Base-by-base conservation (phyloP, 164 flowering plant genomes). In the Tinospora cordifolia region DNA sequence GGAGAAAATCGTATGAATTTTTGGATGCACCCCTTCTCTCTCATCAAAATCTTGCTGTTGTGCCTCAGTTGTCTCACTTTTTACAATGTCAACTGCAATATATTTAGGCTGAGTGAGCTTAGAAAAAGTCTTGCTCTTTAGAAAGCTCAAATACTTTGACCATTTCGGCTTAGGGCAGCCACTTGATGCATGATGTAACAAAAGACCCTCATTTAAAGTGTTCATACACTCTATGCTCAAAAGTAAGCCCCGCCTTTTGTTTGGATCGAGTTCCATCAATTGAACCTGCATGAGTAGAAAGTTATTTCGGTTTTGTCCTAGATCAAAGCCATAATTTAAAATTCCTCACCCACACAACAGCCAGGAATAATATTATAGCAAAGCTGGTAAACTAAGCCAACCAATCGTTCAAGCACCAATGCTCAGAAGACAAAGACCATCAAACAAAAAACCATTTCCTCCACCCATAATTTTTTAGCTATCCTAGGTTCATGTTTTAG, bases 1-100 rank as follows among this genome's bases (percentile, higher is more conserved):
- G 64, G 98, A 95, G 78, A 92, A 95, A 41, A 90, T 21, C 6
- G 99, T 95, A 80, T 95, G 99, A 49, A 95, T 92, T 84, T 92
- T 95, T 14, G 97, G 91, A 72, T 78, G n/a, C 6, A 80, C 67
- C 71, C 65, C 79, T 63, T 34, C 72, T 10, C 79, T 73, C 58
- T 79, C 81, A 68, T 81, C 83, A 73, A 72, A 44, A n/a, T 40
- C 73, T 54, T 77, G 76, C 64, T 72, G 59, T 59, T 79, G 65
- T 12, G 51, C 67, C 62, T 44, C 76, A 67, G 54, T 77, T 57
- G 81, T 76, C 79, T 75, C 66, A 58, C 70, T 75, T 80, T 72
- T 75, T 49, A 51, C 62, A 60, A 67, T 82, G 60, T 70, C 74
- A 46, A 79, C 85, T 64, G 79, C 79, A 51, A 82, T 68, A 69